Conservation (phyloP, 495 filamentous ascomycete genomes). For the Rhypophila decipiens region DNA sequence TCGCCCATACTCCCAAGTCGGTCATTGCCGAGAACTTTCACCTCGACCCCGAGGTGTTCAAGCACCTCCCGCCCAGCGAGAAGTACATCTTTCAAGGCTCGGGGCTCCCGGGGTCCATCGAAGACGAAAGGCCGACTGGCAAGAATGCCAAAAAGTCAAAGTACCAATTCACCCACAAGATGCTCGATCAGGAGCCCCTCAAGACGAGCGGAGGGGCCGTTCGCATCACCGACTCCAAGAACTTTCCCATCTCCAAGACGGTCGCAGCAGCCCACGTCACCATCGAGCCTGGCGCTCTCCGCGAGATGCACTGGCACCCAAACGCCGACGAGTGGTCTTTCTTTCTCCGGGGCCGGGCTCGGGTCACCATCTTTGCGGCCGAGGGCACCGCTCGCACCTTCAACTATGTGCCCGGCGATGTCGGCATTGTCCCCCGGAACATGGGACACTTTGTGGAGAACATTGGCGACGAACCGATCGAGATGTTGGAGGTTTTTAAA, state of each 20-base stretch:
- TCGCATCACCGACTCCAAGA: slow-evolving; percentile 58
- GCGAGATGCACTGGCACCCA: slow-evolving; percentile 57
- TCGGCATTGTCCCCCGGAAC: slow-evolving; percentile 55
- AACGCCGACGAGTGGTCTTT: slow-evolving; percentile 54
- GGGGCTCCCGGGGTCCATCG: slow-evolving; percentile 36
- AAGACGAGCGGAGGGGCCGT: slow-evolving; percentile 51
- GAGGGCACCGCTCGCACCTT: slow-evolving; percentile 43
- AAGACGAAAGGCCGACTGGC: slow-evolving; percentile 36
- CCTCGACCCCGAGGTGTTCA: slow-evolving; percentile 52
- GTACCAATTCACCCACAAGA: slow-evolving; percentile 53
- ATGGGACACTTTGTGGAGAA: slow-evolving; percentile 61
- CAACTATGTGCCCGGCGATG: slow-evolving; percentile 47
- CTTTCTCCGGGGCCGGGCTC: slow-evolving; percentile 44
- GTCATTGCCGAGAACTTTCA: slow-evolving; percentile 63
- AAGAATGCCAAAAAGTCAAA: slow-evolving; percentile 52
- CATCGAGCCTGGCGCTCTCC: slow-evolving; percentile 51
- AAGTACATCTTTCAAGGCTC: slow-evolving; percentile 67
- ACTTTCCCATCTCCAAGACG: slow-evolving; percentile 59
- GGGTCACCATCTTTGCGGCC: slow-evolving; percentile 46
- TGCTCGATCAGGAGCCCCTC: slow-evolving; percentile 52
- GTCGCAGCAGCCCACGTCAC: slow-evolving; percentile 56
- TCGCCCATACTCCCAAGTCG: slow-evolving; percentile 57
- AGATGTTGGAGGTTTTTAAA: slow-evolving; percentile 54
- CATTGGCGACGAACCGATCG: slow-evolving; percentile 52
- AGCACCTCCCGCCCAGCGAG: slow-evolving; percentile 49